phyloP scores from a whole-genome alignment of 176 grass and related monocot species.

The Avena eriantha region DNA sequence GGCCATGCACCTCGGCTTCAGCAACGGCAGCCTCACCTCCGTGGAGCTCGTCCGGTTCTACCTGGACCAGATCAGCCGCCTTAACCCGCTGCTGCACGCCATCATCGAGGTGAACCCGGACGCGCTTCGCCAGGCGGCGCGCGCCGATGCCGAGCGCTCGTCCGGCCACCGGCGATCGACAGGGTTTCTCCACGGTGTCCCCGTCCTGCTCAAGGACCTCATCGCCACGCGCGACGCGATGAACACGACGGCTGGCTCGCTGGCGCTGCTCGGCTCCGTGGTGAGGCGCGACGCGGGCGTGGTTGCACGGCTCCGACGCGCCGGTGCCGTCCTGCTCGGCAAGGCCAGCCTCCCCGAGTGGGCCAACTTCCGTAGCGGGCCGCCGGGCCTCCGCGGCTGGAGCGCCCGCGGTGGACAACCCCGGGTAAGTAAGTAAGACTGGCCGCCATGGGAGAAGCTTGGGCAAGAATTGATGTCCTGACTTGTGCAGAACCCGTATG shows the following conservation, averaged over 20 bases:
- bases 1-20: conserved; percentile 57
- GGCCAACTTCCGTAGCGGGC: conserved; percentile 49
- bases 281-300: no score
- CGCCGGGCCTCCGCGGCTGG: conserved; percentile 33
- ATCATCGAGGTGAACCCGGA: conserved; percentile 72
- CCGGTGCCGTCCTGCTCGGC: conserved; percentile 63
- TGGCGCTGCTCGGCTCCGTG: no score
- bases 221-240: no score
- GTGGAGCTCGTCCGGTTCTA: conserved; percentile 53
- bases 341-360: conserved; percentile 68
- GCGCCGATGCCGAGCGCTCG: conserved; percentile 40
- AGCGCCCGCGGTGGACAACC: conserved; percentile 58
- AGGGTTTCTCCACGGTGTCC: no score
- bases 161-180: no score
- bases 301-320: no score
- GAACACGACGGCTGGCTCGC: no score
- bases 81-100: conserved; percentile 58
- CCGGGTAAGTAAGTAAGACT: not conserved
- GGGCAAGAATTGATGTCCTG: not conserved
- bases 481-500: conserved; percentile 56
- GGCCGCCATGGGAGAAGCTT: not conserved
- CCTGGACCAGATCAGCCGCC: conserved; percentile 47
- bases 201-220: no score
- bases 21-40: conserved; percentile 57
- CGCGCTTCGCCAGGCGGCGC: conserved; percentile 50